Conservation (phyloP, 176 grass and related monocot species). For the Aegilops longissima region DNA sequence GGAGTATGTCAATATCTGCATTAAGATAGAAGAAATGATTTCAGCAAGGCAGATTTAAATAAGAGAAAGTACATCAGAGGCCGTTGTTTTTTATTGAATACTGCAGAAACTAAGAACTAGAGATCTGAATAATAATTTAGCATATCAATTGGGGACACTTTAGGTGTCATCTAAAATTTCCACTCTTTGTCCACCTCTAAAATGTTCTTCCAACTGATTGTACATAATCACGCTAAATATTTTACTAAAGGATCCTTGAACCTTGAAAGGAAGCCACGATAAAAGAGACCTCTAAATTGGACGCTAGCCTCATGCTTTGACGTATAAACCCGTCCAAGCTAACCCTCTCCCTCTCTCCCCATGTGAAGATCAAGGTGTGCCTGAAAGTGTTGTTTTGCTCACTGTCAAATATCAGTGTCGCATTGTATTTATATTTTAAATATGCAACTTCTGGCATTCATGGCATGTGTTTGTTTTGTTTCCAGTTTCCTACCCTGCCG, state of each 20-base stretch:
- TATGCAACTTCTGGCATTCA: background rate
- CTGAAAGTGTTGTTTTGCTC: background rate
- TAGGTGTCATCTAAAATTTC: background rate
- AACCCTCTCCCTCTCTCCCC: background rate
- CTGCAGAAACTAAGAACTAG: background rate
- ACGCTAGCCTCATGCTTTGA: background rate
- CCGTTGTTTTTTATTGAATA: background rate
- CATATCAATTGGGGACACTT: background rate
- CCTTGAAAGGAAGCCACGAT: background rate
- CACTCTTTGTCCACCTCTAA: background rate
- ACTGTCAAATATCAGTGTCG: background rate
- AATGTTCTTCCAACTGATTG: background rate
- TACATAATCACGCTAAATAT: background rate
- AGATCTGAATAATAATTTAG: background rate
- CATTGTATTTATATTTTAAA: background rate
- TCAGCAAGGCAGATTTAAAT: background rate
- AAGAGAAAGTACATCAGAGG: background rate
- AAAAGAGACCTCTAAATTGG: background rate
- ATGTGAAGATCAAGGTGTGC: background rate
- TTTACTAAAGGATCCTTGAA: background rate
- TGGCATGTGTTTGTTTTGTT: background rate
- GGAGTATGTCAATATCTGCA: background rate
- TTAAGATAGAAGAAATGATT: background rate
- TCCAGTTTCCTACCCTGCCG: no score
- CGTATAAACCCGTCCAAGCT: background rate